These are phyloP conservation scores for Sporothrix protearum DNA, from an alignment of 2,329 filamentous ascomycete species.

Conservation along the genomic window DNA sequence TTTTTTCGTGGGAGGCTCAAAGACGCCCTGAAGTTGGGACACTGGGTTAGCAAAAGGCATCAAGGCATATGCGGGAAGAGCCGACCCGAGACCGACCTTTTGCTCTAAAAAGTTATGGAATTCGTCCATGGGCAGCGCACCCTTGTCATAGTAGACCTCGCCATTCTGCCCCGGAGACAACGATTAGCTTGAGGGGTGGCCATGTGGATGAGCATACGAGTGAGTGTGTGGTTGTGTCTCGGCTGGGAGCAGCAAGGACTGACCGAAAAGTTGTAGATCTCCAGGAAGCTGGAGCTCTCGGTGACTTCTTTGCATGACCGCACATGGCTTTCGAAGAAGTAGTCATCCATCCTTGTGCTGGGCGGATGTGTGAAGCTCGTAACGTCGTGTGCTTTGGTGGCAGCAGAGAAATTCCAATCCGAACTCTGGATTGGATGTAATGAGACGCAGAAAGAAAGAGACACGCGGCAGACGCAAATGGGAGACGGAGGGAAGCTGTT, in stretches of 20 bases:
- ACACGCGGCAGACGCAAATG: not conserved
- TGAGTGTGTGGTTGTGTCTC: not conserved
- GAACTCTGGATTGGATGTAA: not conserved
- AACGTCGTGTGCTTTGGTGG: not conserved
- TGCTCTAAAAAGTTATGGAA: constrained; percentile 56
- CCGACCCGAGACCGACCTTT: constrained; percentile 38
- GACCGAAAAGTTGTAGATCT: constrained; percentile 60
- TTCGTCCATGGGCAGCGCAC: constrained; percentile 45
- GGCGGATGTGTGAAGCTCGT: constrained; percentile 15
- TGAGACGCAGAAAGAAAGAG: not conserved
- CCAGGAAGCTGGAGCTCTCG: constrained; percentile 54
- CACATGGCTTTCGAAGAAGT: constrained; percentile 52
- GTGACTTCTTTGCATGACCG: constrained; percentile 46
- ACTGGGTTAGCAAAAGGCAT: not conserved
- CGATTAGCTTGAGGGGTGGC: constrained; percentile 2
- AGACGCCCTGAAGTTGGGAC: constrained; percentile 34
- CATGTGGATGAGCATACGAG: not conserved
- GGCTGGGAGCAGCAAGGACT: constrained; percentile 28
- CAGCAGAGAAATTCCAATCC: not conserved
- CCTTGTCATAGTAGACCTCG: constrained; percentile 50
- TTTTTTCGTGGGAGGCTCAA: constrained; percentile 45
- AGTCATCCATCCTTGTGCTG: constrained; percentile 52
- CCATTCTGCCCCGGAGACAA: constrained; percentile 42
- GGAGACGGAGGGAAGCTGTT: not conserved
- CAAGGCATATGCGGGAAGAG: not conserved